Conservation (phyloP, 192 early-diverging fungal species). For the Spizellomyces sp. region DNA sequence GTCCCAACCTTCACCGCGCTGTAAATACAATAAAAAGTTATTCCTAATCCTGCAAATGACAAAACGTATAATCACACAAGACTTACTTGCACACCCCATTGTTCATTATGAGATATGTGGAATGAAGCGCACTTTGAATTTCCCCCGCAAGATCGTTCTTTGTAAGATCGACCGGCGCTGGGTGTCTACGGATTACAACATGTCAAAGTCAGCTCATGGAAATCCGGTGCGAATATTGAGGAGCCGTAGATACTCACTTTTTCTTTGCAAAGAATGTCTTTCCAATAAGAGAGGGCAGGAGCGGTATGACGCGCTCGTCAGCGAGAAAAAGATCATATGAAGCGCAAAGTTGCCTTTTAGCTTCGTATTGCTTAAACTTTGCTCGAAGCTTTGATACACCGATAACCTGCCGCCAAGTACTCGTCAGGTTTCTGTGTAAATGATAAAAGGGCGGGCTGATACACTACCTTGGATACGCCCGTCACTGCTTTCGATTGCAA, state of each 20-base stretch:
- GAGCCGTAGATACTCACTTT: constrained; percentile 56
- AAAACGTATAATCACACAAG: background rate
- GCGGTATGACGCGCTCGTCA: constrained; percentile 77
- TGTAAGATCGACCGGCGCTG: constrained; percentile 71
- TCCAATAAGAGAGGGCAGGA: constrained; percentile 79
- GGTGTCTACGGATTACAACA: constrained; percentile 51
- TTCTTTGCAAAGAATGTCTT: constrained; percentile 82
- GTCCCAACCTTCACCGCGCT: constrained; percentile 77
- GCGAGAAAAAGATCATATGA: constrained; percentile 87
- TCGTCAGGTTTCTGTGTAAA: background rate
- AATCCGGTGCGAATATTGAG: constrained; percentile 1
- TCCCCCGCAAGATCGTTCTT: constrained; percentile 62
- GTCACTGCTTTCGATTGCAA: constrained; percentile 65
- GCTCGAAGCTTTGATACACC: constrained; percentile 76
- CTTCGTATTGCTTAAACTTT: constrained; percentile 81
- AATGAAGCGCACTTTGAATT: constrained; percentile 57
- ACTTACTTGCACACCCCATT: constrained; percentile 66
- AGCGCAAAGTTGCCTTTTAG: constrained; percentile 71
- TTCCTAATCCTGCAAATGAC: too few species aligned
- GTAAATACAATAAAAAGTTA: constrained; percentile 14
- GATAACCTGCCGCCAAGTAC: constrained; percentile 62
- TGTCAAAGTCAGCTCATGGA: background rate
- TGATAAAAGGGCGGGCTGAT: constrained; percentile 13
- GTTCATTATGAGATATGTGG: constrained; percentile 66
- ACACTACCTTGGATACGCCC: constrained; percentile 57